These are phyloP conservation scores for Penicillium mononematosum DNA, from an alignment of 495 filamentous ascomycete species.

Conservation along the genomic window DNA sequence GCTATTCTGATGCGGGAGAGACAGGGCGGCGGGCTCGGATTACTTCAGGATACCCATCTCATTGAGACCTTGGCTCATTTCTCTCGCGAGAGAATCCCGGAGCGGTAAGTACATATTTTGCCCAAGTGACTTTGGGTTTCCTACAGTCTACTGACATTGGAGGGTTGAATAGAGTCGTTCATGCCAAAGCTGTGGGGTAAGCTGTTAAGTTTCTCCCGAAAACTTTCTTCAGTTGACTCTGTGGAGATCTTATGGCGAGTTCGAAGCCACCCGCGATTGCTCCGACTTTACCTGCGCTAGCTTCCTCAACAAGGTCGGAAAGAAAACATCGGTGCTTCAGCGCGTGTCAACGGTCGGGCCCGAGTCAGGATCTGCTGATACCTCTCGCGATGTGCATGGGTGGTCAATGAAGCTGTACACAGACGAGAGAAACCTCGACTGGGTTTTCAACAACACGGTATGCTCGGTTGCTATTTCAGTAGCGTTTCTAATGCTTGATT, in stretches of 20 bases:
- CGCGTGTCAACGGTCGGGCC: constrained; percentile 66
- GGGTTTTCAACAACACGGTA: constrained; percentile 38
- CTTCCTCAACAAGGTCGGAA: constrained; percentile 52
- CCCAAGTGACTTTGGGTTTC: neutral
- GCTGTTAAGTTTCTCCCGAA: neutral
- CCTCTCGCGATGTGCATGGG: constrained; percentile 63
- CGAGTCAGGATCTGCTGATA: constrained; percentile 65
- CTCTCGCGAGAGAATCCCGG: constrained; percentile 52
- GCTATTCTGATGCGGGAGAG: constrained; percentile 29
- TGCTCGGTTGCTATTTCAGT: no score
- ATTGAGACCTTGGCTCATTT: constrained; percentile 57
- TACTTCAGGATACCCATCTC: constrained; percentile 38
- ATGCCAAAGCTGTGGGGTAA: constrained; percentile 55
- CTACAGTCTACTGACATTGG: neutral
- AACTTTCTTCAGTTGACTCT: neutral
- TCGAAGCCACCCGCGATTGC: constrained; percentile 58
- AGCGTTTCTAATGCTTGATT: no score
- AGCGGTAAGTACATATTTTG: constrained; percentile 29
- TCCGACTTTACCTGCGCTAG: constrained; percentile 42
- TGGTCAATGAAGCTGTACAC: constrained; percentile 77
- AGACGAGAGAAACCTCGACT: constrained; percentile 72
- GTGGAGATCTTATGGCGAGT: constrained; percentile 50
- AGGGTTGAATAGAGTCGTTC: constrained; percentile 49
- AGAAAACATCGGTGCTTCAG: constrained; percentile 58
- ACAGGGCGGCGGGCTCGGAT: constrained; percentile 30